Conservation (phyloP, 148 eudicot genomes). For the Dianthus caryophyllus region DNA sequence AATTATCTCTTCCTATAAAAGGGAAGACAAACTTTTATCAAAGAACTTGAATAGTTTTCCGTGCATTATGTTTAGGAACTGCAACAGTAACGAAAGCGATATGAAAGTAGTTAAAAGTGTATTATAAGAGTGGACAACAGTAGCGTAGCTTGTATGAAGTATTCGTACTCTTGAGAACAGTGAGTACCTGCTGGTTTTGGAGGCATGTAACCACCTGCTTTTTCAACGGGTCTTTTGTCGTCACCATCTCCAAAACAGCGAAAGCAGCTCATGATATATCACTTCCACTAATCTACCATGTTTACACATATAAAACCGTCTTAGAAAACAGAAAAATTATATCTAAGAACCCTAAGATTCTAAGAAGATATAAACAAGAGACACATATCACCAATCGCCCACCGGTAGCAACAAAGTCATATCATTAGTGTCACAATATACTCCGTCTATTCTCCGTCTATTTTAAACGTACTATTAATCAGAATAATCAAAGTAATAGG, state of each 20-base stretch:
- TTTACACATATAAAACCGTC: background rate
- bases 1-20: slow-evolving; percentile 34
- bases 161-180: background rate
- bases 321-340: background rate
- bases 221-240: slow-evolving; percentile 21
- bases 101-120: too few species aligned
- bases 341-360: background rate
- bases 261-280: slow-evolving; percentile 36
- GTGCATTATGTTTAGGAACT: too few species aligned
- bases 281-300: slow-evolving; percentile 17
- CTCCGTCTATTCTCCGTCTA: too few species aligned
- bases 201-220: slow-evolving; percentile 25
- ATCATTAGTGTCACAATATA: too few species aligned
- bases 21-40: background rate
- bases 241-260: slow-evolving; percentile 33
- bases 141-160: background rate
- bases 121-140: slow-evolving; percentile 6
- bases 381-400: background rate
- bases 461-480: background rate
- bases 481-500: background rate
- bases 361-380: background rate
- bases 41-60: background rate
- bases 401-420: background rate
- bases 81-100: too few species aligned
- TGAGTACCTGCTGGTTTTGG: slow-evolving; percentile 26